phyloP scores from a whole-genome alignment of 768 basidiomycete genomes.

The Imleria badia region DNA sequence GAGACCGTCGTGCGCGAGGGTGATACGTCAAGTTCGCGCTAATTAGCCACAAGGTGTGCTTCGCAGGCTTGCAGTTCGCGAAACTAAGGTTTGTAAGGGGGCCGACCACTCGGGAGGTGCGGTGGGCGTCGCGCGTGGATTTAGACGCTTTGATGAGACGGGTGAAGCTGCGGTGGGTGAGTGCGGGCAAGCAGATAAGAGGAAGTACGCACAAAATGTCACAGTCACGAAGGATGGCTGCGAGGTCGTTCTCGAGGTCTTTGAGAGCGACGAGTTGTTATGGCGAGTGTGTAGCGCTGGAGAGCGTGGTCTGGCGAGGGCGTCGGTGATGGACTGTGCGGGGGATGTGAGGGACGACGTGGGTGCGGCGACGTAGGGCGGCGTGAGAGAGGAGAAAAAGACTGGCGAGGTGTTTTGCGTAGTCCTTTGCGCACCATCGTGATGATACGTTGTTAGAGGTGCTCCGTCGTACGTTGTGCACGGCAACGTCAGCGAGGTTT shows the following conservation, averaged over 20 bases:
- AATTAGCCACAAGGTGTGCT: slow-evolving; percentile 65
- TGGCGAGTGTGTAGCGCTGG: slow-evolving; percentile 52
- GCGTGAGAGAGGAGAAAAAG: slow-evolving; percentile 60
- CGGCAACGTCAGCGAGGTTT: too few species aligned
- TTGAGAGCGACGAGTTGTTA: slow-evolving; percentile 62
- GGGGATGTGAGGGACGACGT: slow-evolving; percentile 35
- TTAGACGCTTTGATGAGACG: slow-evolving; percentile 80
- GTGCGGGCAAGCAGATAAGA: neutral
- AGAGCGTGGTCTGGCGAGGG: slow-evolving; percentile 67
- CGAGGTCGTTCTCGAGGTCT: slow-evolving; percentile 70
- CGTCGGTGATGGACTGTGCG: slow-evolving; percentile 30
- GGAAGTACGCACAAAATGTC: slow-evolving; percentile 70
- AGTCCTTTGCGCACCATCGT: slow-evolving; percentile 79
- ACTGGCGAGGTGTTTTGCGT: slow-evolving; percentile 55
- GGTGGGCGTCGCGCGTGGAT: slow-evolving; percentile 38
- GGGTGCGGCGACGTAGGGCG: slow-evolving; percentile 71
- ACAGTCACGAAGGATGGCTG: slow-evolving; percentile 61
- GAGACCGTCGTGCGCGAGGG: slow-evolving; percentile 62
- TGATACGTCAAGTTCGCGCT: slow-evolving; percentile 57
- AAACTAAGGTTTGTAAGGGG: slow-evolving; percentile 34
- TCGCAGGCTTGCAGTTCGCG: slow-evolving; percentile 84
- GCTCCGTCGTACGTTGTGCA: slow-evolving; percentile 31
- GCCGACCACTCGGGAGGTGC: slow-evolving; percentile 28
- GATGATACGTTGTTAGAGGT: slow-evolving; percentile 64
- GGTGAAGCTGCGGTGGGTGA: slow-evolving; percentile 52